Conservation (phyloP, 140 eudicot genomes). For the Stevia rebaudiana region DNA sequence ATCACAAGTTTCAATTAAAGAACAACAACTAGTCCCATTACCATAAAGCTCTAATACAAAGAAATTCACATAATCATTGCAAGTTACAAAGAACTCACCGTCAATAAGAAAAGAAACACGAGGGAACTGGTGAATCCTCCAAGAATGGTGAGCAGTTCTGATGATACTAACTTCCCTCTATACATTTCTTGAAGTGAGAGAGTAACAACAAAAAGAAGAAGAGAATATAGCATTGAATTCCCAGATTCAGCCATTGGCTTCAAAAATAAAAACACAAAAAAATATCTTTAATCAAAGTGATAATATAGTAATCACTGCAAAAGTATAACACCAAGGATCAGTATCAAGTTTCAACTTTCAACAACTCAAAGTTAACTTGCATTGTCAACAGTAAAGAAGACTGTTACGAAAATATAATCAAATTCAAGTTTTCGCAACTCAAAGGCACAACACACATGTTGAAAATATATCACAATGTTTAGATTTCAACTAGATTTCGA, state of each 20-base stretch:
- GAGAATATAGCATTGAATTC: conserved; percentile 77
- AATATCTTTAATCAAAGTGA: background rate
- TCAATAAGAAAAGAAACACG: conserved; percentile 59
- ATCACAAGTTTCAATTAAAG: background rate
- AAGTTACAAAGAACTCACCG: conserved; percentile 42
- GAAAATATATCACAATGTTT: background rate
- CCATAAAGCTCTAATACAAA: background rate
- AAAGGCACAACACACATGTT: background rate
- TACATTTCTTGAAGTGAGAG: conserved; percentile 80
- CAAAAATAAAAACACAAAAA: conserved; percentile 10
- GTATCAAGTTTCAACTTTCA: too few species aligned
- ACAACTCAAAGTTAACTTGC: conserved; percentile 1
- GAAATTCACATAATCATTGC: background rate
- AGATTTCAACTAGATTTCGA: background rate
- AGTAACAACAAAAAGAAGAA: conserved; percentile 60
- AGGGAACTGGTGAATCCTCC: conserved; percentile 95
- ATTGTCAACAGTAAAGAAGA: background rate
- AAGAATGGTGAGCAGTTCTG: conserved; percentile 80
- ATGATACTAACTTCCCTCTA: conserved; percentile 80
- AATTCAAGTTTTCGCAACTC: background rate
- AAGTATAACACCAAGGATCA: background rate
- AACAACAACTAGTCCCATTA: background rate
- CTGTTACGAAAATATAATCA: background rate
- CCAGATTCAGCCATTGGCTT: conserved; percentile 73
- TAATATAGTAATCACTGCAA: background rate